phyloP scores from a whole-genome alignment of 1,284 basidiomycete species.

The Ustilago trichophora region DNA sequence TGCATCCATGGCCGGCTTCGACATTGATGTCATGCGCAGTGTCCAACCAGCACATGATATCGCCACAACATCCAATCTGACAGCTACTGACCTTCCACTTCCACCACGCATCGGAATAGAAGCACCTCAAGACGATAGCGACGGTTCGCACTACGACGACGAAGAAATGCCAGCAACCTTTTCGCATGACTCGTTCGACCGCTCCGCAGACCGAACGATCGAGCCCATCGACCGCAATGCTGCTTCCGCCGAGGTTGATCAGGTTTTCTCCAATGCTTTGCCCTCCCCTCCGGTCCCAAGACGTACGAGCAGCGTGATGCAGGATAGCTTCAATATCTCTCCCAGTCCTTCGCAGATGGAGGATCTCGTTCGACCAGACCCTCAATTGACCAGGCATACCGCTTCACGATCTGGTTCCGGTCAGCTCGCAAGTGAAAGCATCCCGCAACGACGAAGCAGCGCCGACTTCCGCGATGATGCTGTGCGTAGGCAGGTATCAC shows the following conservation, averaged over 20 bases:
- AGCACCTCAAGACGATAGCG: slow-evolving; percentile 27
- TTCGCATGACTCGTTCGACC: slow-evolving; percentile 15
- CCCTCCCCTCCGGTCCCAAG: slow-evolving; percentile 39
- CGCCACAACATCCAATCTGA: not conserved
- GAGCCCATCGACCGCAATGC: not conserved
- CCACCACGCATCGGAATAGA: slow-evolving; percentile 15
- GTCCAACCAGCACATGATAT: slow-evolving; percentile 16
- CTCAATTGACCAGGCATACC: slow-evolving; percentile 3
- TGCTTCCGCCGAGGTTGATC: not conserved
- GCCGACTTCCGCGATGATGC: slow-evolving; percentile 15
- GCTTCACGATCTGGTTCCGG: slow-evolving; percentile 13
- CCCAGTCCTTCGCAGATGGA: slow-evolving; percentile 22
- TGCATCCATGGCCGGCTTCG: slow-evolving; percentile 34
- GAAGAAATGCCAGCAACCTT: slow-evolving; percentile 18
- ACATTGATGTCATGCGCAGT: slow-evolving; percentile 33
- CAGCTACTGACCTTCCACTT: not conserved
- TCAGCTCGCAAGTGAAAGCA: slow-evolving; percentile 5
- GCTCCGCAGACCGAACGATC: slow-evolving; percentile 20
- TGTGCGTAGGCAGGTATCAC: not conserved
- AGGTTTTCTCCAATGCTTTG: slow-evolving; percentile 20
- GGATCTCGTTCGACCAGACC: not conserved
- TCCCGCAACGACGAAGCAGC: slow-evolving; percentile 27
- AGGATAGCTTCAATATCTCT: slow-evolving; percentile 22
- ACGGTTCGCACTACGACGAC: slow-evolving; percentile 47
- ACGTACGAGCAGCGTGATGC: slow-evolving; percentile 33